Base-by-base conservation (phyloP, 2,329 filamentous ascomycete genomes). In the Orbilia brochopaga region DNA sequence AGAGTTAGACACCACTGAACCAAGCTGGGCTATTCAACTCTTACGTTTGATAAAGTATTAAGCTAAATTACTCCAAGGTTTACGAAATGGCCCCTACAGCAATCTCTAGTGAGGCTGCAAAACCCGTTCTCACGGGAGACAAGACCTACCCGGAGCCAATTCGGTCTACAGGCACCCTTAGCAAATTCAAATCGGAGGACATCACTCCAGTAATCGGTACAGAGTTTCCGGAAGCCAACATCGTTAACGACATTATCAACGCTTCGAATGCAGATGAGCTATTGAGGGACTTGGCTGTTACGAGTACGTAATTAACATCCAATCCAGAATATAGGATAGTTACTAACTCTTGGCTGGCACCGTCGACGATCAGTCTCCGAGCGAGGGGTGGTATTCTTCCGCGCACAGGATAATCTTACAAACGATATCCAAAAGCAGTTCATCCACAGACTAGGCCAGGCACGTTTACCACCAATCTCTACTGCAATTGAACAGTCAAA, bases 381-480 rank as follows among this genome's bases (percentile, higher is more conserved):
- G 69, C 84, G 88, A 0, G 87, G 87, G 8, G 88, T 90, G 2
- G 87, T 90, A 32, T 89, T 90, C 80, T 88, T 90, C 79, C 84
- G 87, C 19, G 83, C 84, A 30, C 88, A 90, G 74, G 80, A 86
- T 76, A 72, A 72, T 27, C 79, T 89, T 40, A 83, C 82, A 74
- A 84, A 88, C 76, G 85, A 86, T 0, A 82, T 87, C 1, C 87
- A 89, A 76, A 90, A 90, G 79, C 80, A 86, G 60, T 81, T 90
- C 0, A 85, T 85, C 35, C 81, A 86, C 11, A 81, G 83, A 0
- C 81, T 90, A 1, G 87, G 87, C 7, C 80, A 85, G 75, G 80
- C 88, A 8, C 81, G 83, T 0, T 2, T 2, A 13, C 21, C 13
- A 32, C 8, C 27, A 32, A 8, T 32, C 27, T 3, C 3, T 32